Evolutionary conservation across 192 early-diverging fungal species (phyloP), one percentile per base, ranked within the genome.

Genomic region (Umbelopsis ramanniana): DNA sequence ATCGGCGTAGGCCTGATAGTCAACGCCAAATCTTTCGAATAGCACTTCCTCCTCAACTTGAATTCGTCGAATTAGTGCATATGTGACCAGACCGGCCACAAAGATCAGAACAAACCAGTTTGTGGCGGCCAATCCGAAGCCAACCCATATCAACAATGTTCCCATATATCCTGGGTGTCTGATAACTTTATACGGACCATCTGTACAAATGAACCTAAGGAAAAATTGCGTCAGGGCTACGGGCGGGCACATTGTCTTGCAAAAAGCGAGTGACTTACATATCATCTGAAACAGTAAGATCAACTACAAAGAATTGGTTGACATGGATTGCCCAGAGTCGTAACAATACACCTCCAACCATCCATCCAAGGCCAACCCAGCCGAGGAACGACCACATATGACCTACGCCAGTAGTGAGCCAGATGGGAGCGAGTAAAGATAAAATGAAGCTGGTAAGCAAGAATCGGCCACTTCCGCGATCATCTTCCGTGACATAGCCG

Each of bases 1-100:
- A n/a, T 67, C 46, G 23, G 55, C 68, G 71, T 82, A 82, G 70
- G 75, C 77, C n/a, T 75, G 77, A 74, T 82, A 82, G 33, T 82
- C 80, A 0, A 76, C 77, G 29, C 80, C 80, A 71, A 82, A 79
- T 66, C 46, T 54, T 7, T 72, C 70, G 17, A 82, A 52, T 57
- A 82, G 72, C 55, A 76, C 67, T 46, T 72, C 53, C 47, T 82
- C 80, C 47, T 82, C 80, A 12, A 46, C 71, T 38, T 57, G 55
- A 35, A 82, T 79, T 11, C 80, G 77, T 46, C 69, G 53, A 11
- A 70, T 46, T 68, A 76, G 71, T 7, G 72, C 68, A 23, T 70
- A 69, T 1, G 24, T 22, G 47, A 73, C 68, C 8, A 73, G 45
- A 24, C 70, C 22, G 26, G 22, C n/a, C 19, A 79, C 57, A 19